Conservation (phyloP, 1,284 basidiomycete species). For the Golubevia sp. region DNA sequence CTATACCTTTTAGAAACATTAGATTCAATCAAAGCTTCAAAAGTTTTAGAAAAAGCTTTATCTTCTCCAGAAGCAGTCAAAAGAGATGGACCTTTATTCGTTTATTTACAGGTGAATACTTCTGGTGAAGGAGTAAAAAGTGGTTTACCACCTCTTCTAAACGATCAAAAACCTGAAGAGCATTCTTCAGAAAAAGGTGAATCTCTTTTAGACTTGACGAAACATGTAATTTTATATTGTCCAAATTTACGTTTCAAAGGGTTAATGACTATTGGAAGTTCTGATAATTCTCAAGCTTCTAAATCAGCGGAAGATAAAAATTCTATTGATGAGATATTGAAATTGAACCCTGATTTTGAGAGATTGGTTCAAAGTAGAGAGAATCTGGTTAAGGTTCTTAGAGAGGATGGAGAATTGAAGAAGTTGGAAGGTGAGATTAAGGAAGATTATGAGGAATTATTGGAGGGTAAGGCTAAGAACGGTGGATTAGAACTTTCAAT, state of each 20-base stretch:
- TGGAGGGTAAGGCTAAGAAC: constrained; percentile 4
- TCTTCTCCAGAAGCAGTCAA: constrained; percentile 27
- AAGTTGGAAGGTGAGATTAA: not conserved
- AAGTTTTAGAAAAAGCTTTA: constrained; percentile 47
- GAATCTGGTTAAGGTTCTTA: constrained; percentile 20
- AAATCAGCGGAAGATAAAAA: constrained; percentile 6
- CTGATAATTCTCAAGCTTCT: too few species aligned
- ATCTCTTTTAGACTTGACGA: constrained; percentile 29
- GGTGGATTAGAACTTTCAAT: constrained; percentile 55
- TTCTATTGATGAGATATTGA: constrained; percentile 24
- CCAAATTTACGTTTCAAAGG: constrained; percentile 41
- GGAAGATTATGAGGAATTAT: not conserved
- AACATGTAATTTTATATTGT: constrained; percentile 42
- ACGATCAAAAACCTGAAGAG: constrained; percentile 9
- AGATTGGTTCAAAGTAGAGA: constrained; percentile 29
- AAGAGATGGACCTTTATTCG: constrained; percentile 33
- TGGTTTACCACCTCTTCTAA: constrained; percentile 37
- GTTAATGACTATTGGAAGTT: constrained; percentile 57
- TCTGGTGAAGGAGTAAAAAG: constrained; percentile 52
- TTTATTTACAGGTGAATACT: constrained; percentile 59
- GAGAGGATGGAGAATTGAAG: not conserved
- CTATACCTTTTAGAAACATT: constrained; percentile 55
- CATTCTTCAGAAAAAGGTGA: not conserved
- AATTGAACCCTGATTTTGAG: constrained; percentile 52
- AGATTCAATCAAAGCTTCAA: constrained; percentile 54